A percentile compares a stretch with the other conserved stretches of the same genome.
Evolutionary conservation across 352 stramenopile genomes (phyloP).

Genomic region (Aphanomyces invadans): DNA sequence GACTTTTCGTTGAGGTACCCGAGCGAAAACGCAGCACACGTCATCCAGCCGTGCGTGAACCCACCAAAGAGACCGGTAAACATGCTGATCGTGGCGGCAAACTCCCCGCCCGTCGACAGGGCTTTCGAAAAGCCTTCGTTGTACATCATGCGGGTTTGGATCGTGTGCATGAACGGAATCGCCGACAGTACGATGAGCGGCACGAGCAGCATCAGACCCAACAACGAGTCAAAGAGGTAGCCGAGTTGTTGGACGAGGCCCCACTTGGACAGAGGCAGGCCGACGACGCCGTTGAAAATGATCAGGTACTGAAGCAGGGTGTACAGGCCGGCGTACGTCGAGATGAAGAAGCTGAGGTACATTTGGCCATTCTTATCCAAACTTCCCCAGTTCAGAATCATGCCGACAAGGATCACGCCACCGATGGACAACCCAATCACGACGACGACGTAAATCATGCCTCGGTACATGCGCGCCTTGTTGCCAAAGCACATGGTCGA

Average conservation of each 20-base stretch:
- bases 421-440: slow-evolving; percentile 53
- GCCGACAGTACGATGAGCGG: slow-evolving; percentile 68
- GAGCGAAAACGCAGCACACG: slow-evolving; percentile 70
- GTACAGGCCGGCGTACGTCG: slow-evolving; percentile 70
- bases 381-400: slow-evolving; percentile 49
- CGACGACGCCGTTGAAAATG: slow-evolving; percentile 58
- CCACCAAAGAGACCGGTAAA: slow-evolving; percentile 61
- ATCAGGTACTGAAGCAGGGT: slow-evolving; percentile 66
- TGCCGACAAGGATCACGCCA: slow-evolving; percentile 50
- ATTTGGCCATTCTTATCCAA: slow-evolving; percentile 44
- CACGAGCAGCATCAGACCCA: slow-evolving; percentile 65
- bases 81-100: slow-evolving; percentile 65
- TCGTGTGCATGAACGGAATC: slow-evolving; percentile 83
- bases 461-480: slow-evolving; percentile 47
- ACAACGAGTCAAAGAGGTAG: slow-evolving; percentile 83
- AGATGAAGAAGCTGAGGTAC: slow-evolving; percentile 54
- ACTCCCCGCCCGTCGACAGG: slow-evolving; percentile 75
- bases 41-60: slow-evolving; percentile 73
- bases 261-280: slow-evolving; percentile 51
- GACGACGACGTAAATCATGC: slow-evolving; percentile 60
- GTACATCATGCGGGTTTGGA: slow-evolving; percentile 89
- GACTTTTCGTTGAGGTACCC: slow-evolving; percentile 65
- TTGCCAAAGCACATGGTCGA: slow-evolving; percentile 40
- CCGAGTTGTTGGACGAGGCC: slow-evolving; percentile 66
- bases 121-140: slow-evolving; percentile 81